Conservation (phyloP, 202 grass and related monocot species). For the Zoysia matrella region DNA sequence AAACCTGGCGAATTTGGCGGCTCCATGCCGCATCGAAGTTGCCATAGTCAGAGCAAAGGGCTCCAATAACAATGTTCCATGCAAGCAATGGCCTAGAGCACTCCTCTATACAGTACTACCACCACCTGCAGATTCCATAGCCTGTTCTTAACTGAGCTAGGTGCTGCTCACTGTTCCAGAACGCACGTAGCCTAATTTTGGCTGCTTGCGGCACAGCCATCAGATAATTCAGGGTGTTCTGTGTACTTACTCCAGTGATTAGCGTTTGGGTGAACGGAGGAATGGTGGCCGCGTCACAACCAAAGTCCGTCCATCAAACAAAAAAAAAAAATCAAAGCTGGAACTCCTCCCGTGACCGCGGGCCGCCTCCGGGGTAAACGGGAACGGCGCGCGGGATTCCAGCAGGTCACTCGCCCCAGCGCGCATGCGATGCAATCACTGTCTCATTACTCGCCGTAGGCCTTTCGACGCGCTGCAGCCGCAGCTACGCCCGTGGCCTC, state of each 20-base stretch:
- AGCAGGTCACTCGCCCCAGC: background rate
- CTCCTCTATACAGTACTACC: too few species aligned
- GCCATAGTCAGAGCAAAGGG: background rate
- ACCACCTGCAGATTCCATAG: background rate
- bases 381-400: conserved; percentile 5
- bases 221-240: too few species aligned
- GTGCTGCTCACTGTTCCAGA: background rate
- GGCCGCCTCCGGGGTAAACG: background rate
- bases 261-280: background rate
- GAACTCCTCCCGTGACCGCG: too few species aligned
- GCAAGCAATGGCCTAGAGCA: background rate
- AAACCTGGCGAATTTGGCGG: conserved; percentile 44
- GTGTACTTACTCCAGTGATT: too few species aligned
- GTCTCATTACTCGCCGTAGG: conserved; percentile 34
- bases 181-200: background rate
- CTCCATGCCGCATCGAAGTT: conserved; percentile 36
- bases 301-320: too few species aligned
- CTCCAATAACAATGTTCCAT: conserved; percentile 2
- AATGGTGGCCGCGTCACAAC: background rate
- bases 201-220: background rate
- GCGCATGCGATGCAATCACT: conserved; percentile 47
- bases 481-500: background rate
- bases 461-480: background rate
- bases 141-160: background rate
- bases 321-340: too few species aligned